Evolutionary conservation across 1,284 basidiomycete genomes (phyloP).

Genomic region (Ganoderma lucidum): DNA sequence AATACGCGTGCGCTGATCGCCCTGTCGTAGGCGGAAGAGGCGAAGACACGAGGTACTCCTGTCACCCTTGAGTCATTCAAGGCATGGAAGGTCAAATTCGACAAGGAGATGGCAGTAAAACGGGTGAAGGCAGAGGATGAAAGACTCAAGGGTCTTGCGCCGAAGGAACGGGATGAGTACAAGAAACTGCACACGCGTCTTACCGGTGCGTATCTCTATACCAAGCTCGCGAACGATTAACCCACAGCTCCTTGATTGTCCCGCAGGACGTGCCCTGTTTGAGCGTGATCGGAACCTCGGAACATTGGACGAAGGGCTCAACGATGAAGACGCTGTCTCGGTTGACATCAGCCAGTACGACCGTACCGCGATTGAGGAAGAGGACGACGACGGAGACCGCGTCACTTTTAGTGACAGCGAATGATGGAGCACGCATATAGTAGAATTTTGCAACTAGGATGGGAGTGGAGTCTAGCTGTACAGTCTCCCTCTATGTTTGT

Average conservation of each 20-base stretch:
- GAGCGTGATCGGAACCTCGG: conserved; percentile 80
- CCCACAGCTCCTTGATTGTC: conserved; percentile 21
- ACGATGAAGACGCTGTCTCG: conserved; percentile 86
- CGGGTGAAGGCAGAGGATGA: conserved; percentile 84
- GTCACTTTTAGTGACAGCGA: conserved; percentile 87
- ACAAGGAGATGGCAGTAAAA: conserved; percentile 68
- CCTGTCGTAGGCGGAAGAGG: conserved; percentile 79
- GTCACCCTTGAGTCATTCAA: conserved; percentile 87
- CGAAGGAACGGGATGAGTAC: conserved; percentile 92
- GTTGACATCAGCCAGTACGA: conserved; percentile 92
- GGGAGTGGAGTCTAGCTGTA: conserved; percentile 29
- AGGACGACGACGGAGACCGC: conserved; percentile 67
- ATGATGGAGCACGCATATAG: conserved; percentile 43
- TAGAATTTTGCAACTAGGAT: conserved; percentile 25
- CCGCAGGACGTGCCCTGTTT: conserved; percentile 86
- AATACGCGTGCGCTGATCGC: conserved; percentile 9
- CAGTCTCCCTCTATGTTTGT: conserved; percentile 17
- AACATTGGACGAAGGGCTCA: conserved; percentile 72
- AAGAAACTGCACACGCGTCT: conserved; percentile 72
- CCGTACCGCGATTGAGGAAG: conserved; percentile 65
- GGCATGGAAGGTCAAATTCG: conserved; percentile 84
- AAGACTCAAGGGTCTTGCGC: conserved; percentile 74
- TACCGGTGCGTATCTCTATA: conserved; percentile 61
- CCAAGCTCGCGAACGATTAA: conserved; percentile 6
- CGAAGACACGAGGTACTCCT: conserved; percentile 88